Percentiles rank a stretch among this genome's conserved stretches.
Conservation (phyloP, 2,329 filamentous ascomycete genomes). For the Microdochium trichocladiopsis region DNA sequence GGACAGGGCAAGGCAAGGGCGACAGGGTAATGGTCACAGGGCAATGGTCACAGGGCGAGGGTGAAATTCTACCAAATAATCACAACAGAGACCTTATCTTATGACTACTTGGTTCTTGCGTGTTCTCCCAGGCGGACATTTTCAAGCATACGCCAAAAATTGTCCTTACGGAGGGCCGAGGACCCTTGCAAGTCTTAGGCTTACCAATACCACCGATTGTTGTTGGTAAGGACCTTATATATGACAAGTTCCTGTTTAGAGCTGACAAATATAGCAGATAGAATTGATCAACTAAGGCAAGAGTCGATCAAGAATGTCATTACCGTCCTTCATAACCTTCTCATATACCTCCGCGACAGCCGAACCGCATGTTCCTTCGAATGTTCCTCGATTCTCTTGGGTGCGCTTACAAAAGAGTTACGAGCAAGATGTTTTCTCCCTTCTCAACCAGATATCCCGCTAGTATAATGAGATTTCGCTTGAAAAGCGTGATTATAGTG, state of each 20-base stretch:
- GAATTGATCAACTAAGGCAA: not conserved
- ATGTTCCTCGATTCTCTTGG: not conserved
- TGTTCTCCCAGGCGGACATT: not conserved
- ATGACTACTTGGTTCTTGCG: not conserved
- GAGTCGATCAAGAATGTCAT: not conserved
- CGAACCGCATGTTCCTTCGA: not conserved
- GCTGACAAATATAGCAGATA: not conserved
- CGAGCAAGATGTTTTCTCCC: not conserved
- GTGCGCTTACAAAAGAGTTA: not conserved
- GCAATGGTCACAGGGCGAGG: not conserved
- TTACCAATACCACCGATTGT: not conserved
- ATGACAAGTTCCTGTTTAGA: not conserved
- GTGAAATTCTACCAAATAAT: not conserved
- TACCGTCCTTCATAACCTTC: not conserved
- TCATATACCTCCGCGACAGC: not conserved
- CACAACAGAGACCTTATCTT: not conserved
- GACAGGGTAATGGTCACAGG: not conserved
- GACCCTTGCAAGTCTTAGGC: not conserved
- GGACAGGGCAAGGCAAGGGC: not conserved
- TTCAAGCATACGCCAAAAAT: not conserved
- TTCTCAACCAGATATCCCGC: not conserved
- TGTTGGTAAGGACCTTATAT: not conserved
- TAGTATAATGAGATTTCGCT: not conserved
- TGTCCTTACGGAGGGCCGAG: not conserved
- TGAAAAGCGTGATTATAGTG: not conserved